phyloP scores from a whole-genome alignment of 805 yeast genomes.

The Yarrowia bubula region DNA sequence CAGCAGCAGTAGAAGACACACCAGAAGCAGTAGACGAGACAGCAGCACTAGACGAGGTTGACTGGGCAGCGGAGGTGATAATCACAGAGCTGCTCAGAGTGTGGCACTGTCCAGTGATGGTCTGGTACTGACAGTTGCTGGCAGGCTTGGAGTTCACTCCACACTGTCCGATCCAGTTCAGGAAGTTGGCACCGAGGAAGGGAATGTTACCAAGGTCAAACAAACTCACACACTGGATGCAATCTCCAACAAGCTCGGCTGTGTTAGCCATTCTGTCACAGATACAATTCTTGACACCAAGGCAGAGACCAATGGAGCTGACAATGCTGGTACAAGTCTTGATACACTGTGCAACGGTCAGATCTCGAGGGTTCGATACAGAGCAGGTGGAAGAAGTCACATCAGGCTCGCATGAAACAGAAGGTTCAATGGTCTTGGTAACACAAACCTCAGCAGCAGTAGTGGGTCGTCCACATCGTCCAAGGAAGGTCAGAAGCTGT shows the following conservation, averaged over 20 bases:
- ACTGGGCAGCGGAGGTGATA: too few relatives aligned
- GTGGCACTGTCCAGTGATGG: too few relatives aligned
- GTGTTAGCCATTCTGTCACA: neutral
- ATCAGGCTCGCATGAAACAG: constrained; percentile 2
- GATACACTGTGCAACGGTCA: neutral
- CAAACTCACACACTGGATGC: constrained; percentile 12
- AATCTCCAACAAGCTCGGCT: neutral
- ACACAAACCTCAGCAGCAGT: constrained; percentile 10
- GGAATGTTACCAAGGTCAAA: neutral
- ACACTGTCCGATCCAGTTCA: neutral
- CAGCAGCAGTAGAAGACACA: too few relatives aligned
- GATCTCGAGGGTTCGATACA: neutral
- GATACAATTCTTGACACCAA: neutral
- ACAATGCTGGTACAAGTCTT: neutral
- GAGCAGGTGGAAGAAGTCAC: neutral
- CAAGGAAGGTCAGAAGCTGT: neutral
- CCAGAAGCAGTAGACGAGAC: too few relatives aligned
- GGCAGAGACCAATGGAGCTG: neutral
- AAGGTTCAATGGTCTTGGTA: constrained; percentile 8
- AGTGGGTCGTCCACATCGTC: neutral
- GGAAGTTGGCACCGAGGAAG: neutral
- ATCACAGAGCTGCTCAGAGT: too few relatives aligned
- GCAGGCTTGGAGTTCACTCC: neutral
- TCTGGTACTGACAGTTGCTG: neutral
- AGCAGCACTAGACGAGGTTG: too few relatives aligned